Base-by-base conservation (phyloP, 1,139 yeast genomes). In the Saccharomyces hybrid region DNA sequence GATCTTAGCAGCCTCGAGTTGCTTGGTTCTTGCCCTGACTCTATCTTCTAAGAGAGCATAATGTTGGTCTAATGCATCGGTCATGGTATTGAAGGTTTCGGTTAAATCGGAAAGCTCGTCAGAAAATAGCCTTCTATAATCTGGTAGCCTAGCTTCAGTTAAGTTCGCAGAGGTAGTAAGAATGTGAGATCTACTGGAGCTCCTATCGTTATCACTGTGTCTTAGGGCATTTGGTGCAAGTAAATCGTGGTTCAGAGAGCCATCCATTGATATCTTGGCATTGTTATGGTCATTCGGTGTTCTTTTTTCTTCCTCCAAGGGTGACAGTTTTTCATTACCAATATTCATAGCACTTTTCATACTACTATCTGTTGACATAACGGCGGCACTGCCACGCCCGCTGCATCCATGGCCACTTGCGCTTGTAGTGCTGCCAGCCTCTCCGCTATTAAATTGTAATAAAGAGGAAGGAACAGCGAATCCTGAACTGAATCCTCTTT, bases 31-130 rank as follows among this genome's bases (percentile, higher is more conserved):
- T 48, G 84, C 84, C 54, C 82, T 79, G n/a, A 93, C 98, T 58
- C 96, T 79, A 61, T 89, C 96, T 71, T 93, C 98, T 54, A 93
- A 71, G 66, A 86, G 85, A 4, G 85, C 76, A 65, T 91, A 91
- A 66, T 91, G 97, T 59, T 82, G 79, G 58, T 87, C 90, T 47
- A 93, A 75, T 64, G 89, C 96, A 64, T 85, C 90, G 6, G 95
- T 84, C 97, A 91, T 89, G 44, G 84, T 84, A 67, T 90, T 90
- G 70, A 90, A 93, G 0, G 96, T 93, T 52, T 86, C 93, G 0
- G 95, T 84, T 52, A 91, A 75, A 63, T 89, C 96, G 0, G 93
- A 86, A 52, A 91, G 77, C 70, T 93, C 99, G 73, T 93, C 97
- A 52, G 82, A 78, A 65, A 88, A 83, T 49, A 86, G 69, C 50